Percentiles rank a stretch among this genome's conserved stretches.
phyloP scores from a whole-genome alignment of 1,284 basidiomycete species.

The Cutaneotrichosporon daszewskae region DNA sequence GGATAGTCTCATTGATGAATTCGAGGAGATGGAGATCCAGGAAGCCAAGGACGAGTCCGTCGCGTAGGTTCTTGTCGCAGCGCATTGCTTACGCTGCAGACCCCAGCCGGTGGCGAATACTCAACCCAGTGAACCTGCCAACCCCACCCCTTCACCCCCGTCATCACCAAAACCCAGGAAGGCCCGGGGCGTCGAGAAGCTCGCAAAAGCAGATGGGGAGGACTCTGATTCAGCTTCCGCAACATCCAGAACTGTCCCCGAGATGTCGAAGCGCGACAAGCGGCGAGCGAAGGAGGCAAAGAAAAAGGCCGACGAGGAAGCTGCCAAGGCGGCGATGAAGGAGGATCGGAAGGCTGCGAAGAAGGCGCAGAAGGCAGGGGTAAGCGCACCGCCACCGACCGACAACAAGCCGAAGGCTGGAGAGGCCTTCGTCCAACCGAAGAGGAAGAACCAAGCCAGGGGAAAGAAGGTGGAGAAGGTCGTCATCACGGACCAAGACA shows the following conservation, averaged over 20 bases:
- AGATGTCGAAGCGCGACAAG: conserved; percentile 73
- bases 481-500: conserved; percentile 9
- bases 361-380: conserved; percentile 16
- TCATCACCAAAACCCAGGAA: conserved; percentile 5
- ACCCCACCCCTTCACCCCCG: conserved; percentile 12
- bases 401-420: conserved; percentile 6
- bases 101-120: too few species aligned
- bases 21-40: conserved; percentile 16
- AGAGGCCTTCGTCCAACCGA: conserved; percentile 15
- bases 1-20: conserved; percentile 16
- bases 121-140: too few species aligned
- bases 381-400: conserved; percentile 1
- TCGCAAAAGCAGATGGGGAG: too few species aligned
- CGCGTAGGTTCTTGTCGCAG: too few species aligned
- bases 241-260: conserved; percentile 20
- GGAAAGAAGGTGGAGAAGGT: conserved; percentile 7
- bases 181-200: not conserved
- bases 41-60: conserved; percentile 14
- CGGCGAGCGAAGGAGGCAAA: conserved; percentile 69
- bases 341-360: conserved; percentile 29
- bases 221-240: conserved; percentile 3
- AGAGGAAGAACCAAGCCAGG: conserved; percentile 13
- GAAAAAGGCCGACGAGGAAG: conserved; percentile 57
- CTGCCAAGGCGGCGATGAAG: conserved; percentile 23
- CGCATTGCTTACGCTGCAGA: too few species aligned